Evolutionary conservation across 2,329 filamentous ascomycete species (phyloP).

Genomic region (Claviceps sp.): DNA sequence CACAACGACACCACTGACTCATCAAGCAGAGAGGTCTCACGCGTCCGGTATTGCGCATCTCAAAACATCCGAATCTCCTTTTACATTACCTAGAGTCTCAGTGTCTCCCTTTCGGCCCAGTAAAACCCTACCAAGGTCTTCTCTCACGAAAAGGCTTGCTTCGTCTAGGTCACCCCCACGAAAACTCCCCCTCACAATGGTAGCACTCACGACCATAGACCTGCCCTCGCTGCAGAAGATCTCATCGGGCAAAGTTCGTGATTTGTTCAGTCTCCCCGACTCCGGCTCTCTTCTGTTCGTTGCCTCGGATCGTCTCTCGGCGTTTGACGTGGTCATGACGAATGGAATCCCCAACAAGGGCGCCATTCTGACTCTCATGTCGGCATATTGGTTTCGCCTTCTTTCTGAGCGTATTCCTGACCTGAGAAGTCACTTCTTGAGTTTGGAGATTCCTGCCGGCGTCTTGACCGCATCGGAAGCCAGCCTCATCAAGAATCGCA

Average conservation of each 20-base stretch:
- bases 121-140: too few species aligned
- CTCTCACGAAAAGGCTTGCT: too few species aligned
- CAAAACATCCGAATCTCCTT: too few species aligned
- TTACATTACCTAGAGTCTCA: too few species aligned
- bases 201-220: slow-evolving; percentile 15
- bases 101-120: too few species aligned
- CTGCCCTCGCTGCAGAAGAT: slow-evolving; percentile 22
- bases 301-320: slow-evolving; percentile 81
- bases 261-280: slow-evolving; percentile 61
- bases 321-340: slow-evolving; percentile 82
- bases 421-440: slow-evolving; percentile 39
- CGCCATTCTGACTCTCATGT: slow-evolving; percentile 31
- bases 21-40: too few species aligned
- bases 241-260: slow-evolving; percentile 56
- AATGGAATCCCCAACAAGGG: slow-evolving; percentile 50
- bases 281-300: slow-evolving; percentile 59
- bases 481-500: slow-evolving; percentile 43
- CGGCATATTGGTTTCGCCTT: slow-evolving; percentile 40
- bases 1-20: too few species aligned
- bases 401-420: slow-evolving; percentile 30
- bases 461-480: slow-evolving; percentile 26
- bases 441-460: slow-evolving; percentile 24
- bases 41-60: too few species aligned
- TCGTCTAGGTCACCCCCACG: too few species aligned
- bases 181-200: neutral